Percentiles rank a stretch among this genome's conserved stretches.
phyloP scores from a whole-genome alignment of 1,139 yeast genomes.

The Sugiyamaella grinbergsii region DNA sequence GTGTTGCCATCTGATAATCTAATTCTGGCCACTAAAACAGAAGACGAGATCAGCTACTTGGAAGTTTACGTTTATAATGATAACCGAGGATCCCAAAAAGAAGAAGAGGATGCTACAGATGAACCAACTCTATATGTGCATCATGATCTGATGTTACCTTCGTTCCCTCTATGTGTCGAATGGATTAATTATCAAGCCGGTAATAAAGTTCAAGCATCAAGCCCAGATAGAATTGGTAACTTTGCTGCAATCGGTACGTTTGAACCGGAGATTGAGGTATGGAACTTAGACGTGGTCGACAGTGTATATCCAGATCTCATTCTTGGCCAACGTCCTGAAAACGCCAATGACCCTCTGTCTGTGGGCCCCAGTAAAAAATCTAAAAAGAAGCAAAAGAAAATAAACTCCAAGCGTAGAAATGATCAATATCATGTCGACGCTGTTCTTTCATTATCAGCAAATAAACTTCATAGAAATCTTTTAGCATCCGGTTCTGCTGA shows the following conservation, averaged over 20 bases:
- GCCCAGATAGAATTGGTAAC: slow-evolving; percentile 58
- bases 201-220: slow-evolving; percentile 20
- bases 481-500: slow-evolving; percentile 96
- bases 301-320: slow-evolving; percentile 94
- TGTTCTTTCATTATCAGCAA: slow-evolving; percentile 82
- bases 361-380: slow-evolving; percentile 39
- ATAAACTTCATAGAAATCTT: slow-evolving; percentile 77
- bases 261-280: slow-evolving; percentile 95
- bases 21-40: slow-evolving; percentile 90
- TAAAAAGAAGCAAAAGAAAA: slow-evolving; percentile 56
- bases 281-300: slow-evolving; percentile 93
- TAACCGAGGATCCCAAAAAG: slow-evolving; percentile 60
- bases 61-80: slow-evolving; percentile 96
- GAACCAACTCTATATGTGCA: slow-evolving; percentile 77
- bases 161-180: slow-evolving; percentile 95
- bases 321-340: slow-evolving; percentile 72
- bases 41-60: slow-evolving; percentile 88
- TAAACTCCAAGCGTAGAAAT: slow-evolving; percentile 54
- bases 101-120: slow-evolving; percentile 58
- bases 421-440: slow-evolving; percentile 92
- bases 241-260: slow-evolving; percentile 97
- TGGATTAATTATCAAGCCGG: slow-evolving; percentile 71
- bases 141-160: slow-evolving; percentile 95
- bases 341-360: slow-evolving; percentile 46
- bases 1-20: slow-evolving; percentile 88